phyloP scores from a whole-genome alignment of 2,329 filamentous ascomycete species.

The Colletotrichum camelliae region DNA sequence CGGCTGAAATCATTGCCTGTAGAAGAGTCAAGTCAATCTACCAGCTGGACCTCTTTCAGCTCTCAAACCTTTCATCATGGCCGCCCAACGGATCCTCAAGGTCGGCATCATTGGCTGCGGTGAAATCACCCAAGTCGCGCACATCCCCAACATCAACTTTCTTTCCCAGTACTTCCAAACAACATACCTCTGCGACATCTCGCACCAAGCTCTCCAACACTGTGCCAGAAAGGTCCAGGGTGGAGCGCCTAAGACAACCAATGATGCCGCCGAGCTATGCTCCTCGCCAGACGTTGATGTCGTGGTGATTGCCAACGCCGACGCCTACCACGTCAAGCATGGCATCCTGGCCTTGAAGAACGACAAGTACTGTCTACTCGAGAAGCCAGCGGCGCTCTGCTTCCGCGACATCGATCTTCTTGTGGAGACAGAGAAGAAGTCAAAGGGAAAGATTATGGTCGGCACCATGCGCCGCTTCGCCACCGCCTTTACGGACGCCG shows the following conservation, averaged over 20 bases:
- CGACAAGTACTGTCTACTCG: constrained; percentile 63
- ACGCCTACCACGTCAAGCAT: constrained; percentile 61
- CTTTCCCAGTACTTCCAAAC: constrained; percentile 49
- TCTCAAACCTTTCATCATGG: background rate
- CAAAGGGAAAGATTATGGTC: constrained; percentile 56
- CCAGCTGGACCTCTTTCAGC: background rate
- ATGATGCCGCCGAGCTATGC: constrained; percentile 46
- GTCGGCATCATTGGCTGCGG: constrained; percentile 54
- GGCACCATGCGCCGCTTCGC: constrained; percentile 69
- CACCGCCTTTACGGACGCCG: constrained; percentile 54
- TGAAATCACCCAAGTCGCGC: constrained; percentile 56
- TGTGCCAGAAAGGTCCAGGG: constrained; percentile 28
- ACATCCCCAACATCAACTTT: constrained; percentile 54
- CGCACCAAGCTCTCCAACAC: constrained; percentile 32
- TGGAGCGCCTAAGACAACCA: constrained; percentile 33
- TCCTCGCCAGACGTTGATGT: constrained; percentile 51
- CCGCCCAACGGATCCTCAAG: constrained; percentile 20
- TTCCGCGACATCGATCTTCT: constrained; percentile 51
- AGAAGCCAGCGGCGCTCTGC: constrained; percentile 62
- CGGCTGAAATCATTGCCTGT: too few species aligned
- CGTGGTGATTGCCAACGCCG: constrained; percentile 57
- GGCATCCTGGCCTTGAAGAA: constrained; percentile 55
- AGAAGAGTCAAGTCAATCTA: background rate
- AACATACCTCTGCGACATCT: constrained; percentile 58
- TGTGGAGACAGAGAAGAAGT: constrained; percentile 50